Percentiles rank a stretch among this genome's conserved stretches.
Evolutionary conservation across 2,329 filamentous ascomycete species (phyloP).

Genomic region (Trichoderma sp.): DNA sequence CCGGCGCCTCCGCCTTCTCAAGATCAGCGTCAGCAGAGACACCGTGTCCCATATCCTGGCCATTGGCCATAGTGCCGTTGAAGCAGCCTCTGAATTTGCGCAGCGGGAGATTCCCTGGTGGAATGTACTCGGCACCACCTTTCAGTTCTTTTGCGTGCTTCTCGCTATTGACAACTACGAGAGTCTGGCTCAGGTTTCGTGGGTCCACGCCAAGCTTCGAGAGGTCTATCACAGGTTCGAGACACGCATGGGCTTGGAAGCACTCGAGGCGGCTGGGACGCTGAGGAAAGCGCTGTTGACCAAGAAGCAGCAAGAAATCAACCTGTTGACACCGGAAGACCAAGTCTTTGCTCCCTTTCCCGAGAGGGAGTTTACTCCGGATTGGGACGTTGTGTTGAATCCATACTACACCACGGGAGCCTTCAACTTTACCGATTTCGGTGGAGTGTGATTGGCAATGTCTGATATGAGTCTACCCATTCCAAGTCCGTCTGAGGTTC

Average conservation of each 20-base stretch:
- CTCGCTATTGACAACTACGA: slow-evolving; percentile 21
- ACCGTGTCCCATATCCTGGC: not conserved
- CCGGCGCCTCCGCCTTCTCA: slow-evolving; percentile 17
- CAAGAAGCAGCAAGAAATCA: slow-evolving; percentile 17
- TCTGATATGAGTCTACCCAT: not conserved
- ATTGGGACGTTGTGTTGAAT: slow-evolving; percentile 17
- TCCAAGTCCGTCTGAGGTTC: not conserved
- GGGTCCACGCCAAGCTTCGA: slow-evolving; percentile 19
- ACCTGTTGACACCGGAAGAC: not conserved
- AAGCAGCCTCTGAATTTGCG: slow-evolving; percentile 10
- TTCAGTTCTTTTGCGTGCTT: slow-evolving; percentile 26
- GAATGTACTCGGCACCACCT: slow-evolving; percentile 27
- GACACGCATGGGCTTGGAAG: slow-evolving; percentile 27
- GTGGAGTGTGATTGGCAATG: not conserved
- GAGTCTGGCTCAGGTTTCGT: slow-evolving; percentile 21
- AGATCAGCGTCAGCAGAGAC: slow-evolving; percentile 13
- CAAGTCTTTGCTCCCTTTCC: not conserved
- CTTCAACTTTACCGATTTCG: slow-evolving; percentile 12
- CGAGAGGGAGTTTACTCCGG: not conserved
- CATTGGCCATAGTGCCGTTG: not conserved
- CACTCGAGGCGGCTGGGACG: slow-evolving; percentile 22
- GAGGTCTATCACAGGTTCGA: slow-evolving; percentile 18
- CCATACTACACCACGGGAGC: not conserved
- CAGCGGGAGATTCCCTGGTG: slow-evolving; percentile 24
- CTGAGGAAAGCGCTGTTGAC: not conserved